Percentiles rank a stretch among this genome's conserved stretches.
Evolutionary conservation across 176 grass and related monocot genomes (phyloP).

Genomic region (Oropetium thomaeum): DNA sequence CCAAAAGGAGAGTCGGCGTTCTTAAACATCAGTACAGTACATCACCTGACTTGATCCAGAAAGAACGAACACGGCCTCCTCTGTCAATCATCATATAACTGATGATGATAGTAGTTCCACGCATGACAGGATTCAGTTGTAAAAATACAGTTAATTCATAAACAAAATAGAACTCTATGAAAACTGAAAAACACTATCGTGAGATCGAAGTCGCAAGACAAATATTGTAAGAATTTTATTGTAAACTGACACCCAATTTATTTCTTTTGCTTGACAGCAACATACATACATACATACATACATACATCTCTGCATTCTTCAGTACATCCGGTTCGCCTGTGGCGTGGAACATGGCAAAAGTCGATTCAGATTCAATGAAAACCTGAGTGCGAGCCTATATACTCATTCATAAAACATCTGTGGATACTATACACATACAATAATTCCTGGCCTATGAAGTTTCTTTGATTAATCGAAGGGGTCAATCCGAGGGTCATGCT

Average conservation of each 20-base stretch:
- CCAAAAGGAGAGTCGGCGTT: too few species aligned
- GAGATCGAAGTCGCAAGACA: not conserved
- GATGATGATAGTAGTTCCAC: not conserved
- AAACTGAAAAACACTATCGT: not conserved
- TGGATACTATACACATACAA: conserved; percentile 13
- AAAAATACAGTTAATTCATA: not conserved
- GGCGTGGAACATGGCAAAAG: not conserved
- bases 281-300: too few species aligned
- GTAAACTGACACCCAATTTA: not conserved
- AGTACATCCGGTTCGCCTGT: conserved; percentile 1
- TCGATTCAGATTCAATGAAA: not conserved
- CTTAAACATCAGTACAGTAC: too few species aligned
- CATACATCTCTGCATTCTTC: conserved; percentile 31
- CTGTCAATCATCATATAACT: not conserved
- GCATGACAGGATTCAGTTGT: not conserved
- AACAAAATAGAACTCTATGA: not conserved
- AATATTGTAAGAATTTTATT: too few species aligned
- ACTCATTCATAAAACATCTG: not conserved
- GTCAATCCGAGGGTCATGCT: conserved; percentile 94
- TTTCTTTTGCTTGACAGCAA: conserved; percentile 9
- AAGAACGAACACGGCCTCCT: too few species aligned
- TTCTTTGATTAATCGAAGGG: conserved; percentile 61
- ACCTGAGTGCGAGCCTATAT: not conserved
- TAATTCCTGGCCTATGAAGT: not conserved
- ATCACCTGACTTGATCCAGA: too few species aligned